Evolutionary conservation across 108 stramenopile genomes (phyloP), one percentile per base, ranked within the genome.

Genomic region (Schizochytrium sp.): DNA sequence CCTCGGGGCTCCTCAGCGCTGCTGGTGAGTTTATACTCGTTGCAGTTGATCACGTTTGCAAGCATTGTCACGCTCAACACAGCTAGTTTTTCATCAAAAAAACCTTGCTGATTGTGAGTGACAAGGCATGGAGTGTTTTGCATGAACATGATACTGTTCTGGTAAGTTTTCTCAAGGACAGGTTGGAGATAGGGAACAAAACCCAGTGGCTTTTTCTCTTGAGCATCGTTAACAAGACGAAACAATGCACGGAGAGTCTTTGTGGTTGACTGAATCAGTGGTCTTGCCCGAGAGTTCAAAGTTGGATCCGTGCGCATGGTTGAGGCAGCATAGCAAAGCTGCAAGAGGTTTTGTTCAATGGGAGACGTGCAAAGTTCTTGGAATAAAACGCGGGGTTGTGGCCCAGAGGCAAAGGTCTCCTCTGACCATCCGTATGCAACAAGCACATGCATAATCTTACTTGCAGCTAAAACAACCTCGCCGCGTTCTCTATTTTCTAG

Each of bases 381-480:
- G 28, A 83, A 28, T n/a, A 55, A 40, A n/a, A 55, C 55, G 47
- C 76, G 50, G 2, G 76, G 76, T n/a, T 55, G 53, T 13, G 76
- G 45, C 5, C 53, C 50, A 38, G 76, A 49, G 10, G 50, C 76
- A 83, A 83, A 83, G 50, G 76, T 40, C 55, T 83, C 76, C 53
- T 83, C 50, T 10, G 76, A 55, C 2, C 55, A 83, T 17, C 76
- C 76, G 47, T 83, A 83, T 10, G 53, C 53, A 83, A 55, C 53
- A 13, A 83, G 2, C 10, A 83, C 28, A 2, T 83, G 47, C 5
- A 83, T 47, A 28, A 55, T 55, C 28, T 83, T 83, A 28, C 76
- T 83, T 10, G 50, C 76, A 12, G 76, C 76, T n/a, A 83, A 53
- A 7, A 83, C 76, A 5, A 83, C 47, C 47, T 83, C 76, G 76